Evolutionary conservation across 768 basidiomycete species (phyloP).

Genomic region (Mycena alexandri): DNA sequence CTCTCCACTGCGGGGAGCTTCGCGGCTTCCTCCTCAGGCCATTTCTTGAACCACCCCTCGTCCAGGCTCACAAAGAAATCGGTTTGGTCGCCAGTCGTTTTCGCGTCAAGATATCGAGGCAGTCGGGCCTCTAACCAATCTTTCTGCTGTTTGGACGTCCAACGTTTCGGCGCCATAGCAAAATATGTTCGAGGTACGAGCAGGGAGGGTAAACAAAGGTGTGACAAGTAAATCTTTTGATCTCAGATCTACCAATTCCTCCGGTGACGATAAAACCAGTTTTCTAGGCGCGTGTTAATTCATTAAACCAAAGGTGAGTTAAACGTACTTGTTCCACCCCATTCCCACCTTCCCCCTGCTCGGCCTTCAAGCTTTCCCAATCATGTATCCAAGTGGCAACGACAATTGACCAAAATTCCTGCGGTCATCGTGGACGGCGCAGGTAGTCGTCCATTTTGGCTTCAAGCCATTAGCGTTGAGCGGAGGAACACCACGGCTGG

Average conservation of each 20-base stretch:
- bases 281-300: no score
- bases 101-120: background rate
- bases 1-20: background rate
- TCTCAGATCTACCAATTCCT: no score
- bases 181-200: no score
- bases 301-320: no score
- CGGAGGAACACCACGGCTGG: background rate
- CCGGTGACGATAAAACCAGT: no score
- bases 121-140: background rate
- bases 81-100: background rate
- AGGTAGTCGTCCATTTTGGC: background rate
- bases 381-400: background rate
- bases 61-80: slow-evolving; percentile 6
- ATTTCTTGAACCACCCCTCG: background rate
- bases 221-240: no score
- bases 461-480: background rate
- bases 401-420: background rate
- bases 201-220: no score
- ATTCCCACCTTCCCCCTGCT: no score
- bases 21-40: background rate
- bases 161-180: background rate
- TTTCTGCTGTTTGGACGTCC: background rate
- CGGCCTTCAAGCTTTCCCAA: background rate
- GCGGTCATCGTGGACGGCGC: background rate
- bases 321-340: no score